Evolutionary conservation across 176 grass and related monocot genomes (phyloP).

Genomic region (Oropetium thomaeum): DNA sequence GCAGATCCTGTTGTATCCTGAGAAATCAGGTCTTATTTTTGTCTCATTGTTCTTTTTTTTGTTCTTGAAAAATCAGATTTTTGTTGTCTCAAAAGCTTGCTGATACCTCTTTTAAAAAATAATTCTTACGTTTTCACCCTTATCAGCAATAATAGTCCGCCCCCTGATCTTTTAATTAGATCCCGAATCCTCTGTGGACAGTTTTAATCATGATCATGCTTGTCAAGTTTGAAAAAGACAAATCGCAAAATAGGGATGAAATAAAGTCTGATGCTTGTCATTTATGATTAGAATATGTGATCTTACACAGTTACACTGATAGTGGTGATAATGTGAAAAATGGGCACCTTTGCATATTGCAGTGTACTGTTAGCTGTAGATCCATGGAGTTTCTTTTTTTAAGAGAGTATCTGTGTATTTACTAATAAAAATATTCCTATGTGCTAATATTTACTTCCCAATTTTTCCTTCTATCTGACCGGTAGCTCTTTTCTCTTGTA

Average conservation of each 20-base stretch:
- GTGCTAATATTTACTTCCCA: slow-evolving; percentile 20
- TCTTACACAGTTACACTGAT: not conserved
- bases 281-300: not conserved
- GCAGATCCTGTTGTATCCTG: not conserved
- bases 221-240: slow-evolving; percentile 2
- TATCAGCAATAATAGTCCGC: not conserved
- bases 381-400: too few relatives aligned
- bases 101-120: not conserved
- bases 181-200: not conserved
- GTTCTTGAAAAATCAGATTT: not conserved
- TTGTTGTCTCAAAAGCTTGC: not conserved
- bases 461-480: slow-evolving; percentile 38
- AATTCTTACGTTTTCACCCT: not conserved
- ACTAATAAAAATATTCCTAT: not conserved
- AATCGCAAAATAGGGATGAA: slow-evolving; percentile 11
- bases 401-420: slow-evolving; percentile 2
- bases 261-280: not conserved
- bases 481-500: slow-evolving; percentile 41
- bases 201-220: slow-evolving; percentile 16
- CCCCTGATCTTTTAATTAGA: not conserved
- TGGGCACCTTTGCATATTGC: not conserved
- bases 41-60: not conserved
- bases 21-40: not conserved
- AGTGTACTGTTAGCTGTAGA: slow-evolving; percentile 2
- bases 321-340: slow-evolving; percentile 13